Evolutionary conservation across 2,329 filamentous ascomycete species (phyloP).

Genomic region (Paecilomyces variotii): DNA sequence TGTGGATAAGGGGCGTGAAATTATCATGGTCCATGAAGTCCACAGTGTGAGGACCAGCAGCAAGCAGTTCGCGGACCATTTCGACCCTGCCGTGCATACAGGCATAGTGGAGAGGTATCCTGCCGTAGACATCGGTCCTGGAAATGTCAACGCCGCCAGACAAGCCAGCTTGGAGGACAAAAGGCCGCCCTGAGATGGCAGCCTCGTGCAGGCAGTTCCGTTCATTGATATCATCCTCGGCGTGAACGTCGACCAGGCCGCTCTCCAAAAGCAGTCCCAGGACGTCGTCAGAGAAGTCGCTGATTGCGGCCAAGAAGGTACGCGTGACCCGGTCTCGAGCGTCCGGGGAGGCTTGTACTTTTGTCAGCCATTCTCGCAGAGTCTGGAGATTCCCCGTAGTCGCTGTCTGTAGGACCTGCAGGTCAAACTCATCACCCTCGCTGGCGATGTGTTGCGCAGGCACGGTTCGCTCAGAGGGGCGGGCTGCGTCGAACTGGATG

Average conservation of each 20-base stretch:
- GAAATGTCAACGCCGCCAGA: slow-evolving; percentile 66
- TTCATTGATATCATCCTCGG: slow-evolving; percentile 96
- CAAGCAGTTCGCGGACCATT: slow-evolving; percentile 68
- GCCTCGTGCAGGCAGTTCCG: slow-evolving; percentile 93
- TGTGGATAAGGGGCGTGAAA: slow-evolving; percentile 91
- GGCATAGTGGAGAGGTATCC: slow-evolving; percentile 89
- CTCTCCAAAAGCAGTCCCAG: slow-evolving; percentile 72
- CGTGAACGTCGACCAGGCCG: slow-evolving; percentile 76
- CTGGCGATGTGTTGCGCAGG: slow-evolving; percentile 47
- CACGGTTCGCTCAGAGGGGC: slow-evolving; percentile 30
- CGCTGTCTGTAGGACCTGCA: slow-evolving; percentile 75
- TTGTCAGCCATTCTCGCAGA: slow-evolving; percentile 70
- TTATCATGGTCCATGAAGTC: slow-evolving; percentile 92
- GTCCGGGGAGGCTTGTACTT: slow-evolving; percentile 56
- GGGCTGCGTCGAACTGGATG: slow-evolving; percentile 63
- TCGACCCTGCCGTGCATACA: slow-evolving; percentile 87
- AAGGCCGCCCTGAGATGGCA: slow-evolving; percentile 81
- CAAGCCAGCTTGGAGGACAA: slow-evolving; percentile 71
- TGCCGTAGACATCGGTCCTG: slow-evolving; percentile 83
- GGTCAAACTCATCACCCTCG: slow-evolving; percentile 84
- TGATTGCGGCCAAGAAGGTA: slow-evolving; percentile 83
- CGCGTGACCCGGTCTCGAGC: slow-evolving; percentile 71
- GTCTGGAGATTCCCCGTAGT: slow-evolving; percentile 70
- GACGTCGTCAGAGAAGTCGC: slow-evolving; percentile 71
- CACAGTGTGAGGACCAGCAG: slow-evolving; percentile 64